Conservation (phyloP, 306 rosid species). For the Cucumis sativus region Cucumber_9930_V3 NC_026658.2:25386001-25386500, state of each 20-base stretch:
- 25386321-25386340: not conserved
- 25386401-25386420: not conserved
- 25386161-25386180: conserved; percentile 56
- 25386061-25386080: not conserved
- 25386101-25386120: conserved; percentile 73
- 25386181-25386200: conserved; percentile 56
- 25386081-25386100: conserved; percentile 20
- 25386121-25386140: conserved; percentile 53
- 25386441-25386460: not conserved
- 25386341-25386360: not conserved
- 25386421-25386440: not conserved
- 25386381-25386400: not conserved
- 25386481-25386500: not conserved
- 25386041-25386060: not conserved
- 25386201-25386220: conserved; percentile 28
- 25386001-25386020: not conserved
- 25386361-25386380: not conserved
- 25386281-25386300: conserved; percentile 30
- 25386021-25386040: not conserved
- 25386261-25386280: conserved; percentile 10
- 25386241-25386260: conserved; percentile 21
- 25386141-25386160: conserved; percentile 88
- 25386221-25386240: conserved; percentile 26
- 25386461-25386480: not conserved
- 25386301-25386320: conserved; percentile 21